phyloP scores from a whole-genome alignment of 1,139 yeast genomes.

The Yamadazyma epiphylla region DNA sequence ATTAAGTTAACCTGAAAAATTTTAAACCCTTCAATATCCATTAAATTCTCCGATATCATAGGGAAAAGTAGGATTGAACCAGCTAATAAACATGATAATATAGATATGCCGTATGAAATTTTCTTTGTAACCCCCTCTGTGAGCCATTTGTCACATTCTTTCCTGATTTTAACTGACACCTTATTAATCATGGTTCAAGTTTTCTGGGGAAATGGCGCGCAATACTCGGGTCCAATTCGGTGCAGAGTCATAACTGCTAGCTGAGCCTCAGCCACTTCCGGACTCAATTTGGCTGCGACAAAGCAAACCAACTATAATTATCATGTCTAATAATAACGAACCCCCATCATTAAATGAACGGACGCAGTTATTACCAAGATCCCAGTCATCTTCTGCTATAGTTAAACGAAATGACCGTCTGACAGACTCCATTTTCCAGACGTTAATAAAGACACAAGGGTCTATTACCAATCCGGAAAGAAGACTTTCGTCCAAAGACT shows the following conservation, averaged over 20 bases:
- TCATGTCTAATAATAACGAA: too few species aligned
- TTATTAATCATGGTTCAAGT: constrained; percentile 6
- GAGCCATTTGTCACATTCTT: constrained; percentile 11
- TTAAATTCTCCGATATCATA: constrained; percentile 70
- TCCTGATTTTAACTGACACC: constrained; percentile 16
- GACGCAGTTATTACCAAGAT: constrained; percentile 1
- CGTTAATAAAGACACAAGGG: constrained; percentile 4
- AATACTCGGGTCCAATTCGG: too few species aligned
- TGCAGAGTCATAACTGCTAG: too few species aligned
- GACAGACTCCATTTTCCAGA: not conserved
- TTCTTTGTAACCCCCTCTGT: not conserved
- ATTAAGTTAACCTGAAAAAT: constrained; percentile 75
- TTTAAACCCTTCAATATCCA: constrained; percentile 51
- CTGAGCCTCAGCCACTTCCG: too few species aligned
- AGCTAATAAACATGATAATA: constrained; percentile 63
- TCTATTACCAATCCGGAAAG: constrained; percentile 5
- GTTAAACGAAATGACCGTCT: not conserved
- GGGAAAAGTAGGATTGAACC: constrained; percentile 84
- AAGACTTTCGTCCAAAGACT: constrained; percentile 4
- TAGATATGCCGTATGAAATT: constrained; percentile 35
- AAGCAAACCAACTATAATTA: too few species aligned
- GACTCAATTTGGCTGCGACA: too few species aligned
- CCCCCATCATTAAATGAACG: too few species aligned
- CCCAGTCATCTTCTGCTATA: constrained; percentile 2
- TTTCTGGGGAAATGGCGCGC: too few species aligned